These are phyloP conservation scores for Tarenaya hassleriana DNA, from an alignment of 345 rosid genomes.

Conservation along the genomic window DNA sequence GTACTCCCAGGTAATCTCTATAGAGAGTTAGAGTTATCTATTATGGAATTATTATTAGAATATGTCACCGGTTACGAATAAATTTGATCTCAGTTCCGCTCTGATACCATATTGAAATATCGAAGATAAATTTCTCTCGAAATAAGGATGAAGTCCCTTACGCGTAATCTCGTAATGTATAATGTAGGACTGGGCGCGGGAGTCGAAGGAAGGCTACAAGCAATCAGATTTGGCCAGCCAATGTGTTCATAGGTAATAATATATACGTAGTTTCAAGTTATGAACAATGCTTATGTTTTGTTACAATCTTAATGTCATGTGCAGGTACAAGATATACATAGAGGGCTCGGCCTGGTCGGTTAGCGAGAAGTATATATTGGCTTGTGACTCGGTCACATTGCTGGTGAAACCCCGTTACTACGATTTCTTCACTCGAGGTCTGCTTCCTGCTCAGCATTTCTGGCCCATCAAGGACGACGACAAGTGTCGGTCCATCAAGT, in stretches of 20 bases:
- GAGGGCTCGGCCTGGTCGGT: slow-evolving; percentile 91
- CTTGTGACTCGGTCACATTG: slow-evolving; percentile 68
- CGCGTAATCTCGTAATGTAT: background rate
- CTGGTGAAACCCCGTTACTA: slow-evolving; percentile 54
- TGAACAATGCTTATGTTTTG: background rate
- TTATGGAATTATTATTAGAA: too few species aligned
- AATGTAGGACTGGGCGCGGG: slow-evolving; percentile 68
- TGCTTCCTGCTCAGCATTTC: slow-evolving; percentile 58
- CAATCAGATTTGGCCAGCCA: slow-evolving; percentile 69
- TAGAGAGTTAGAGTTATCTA: too few species aligned
- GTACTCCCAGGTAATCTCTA: too few species aligned
- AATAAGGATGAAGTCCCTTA: too few species aligned
- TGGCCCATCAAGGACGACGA: slow-evolving; percentile 61
- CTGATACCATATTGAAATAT: too few species aligned
- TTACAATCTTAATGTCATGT: slow-evolving; percentile 12
- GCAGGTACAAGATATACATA: slow-evolving; percentile 72
- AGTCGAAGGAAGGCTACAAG: slow-evolving; percentile 63
- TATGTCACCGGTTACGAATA: too few species aligned
- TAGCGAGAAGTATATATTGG: slow-evolving; percentile 75
- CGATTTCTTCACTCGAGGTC: slow-evolving; percentile 65
- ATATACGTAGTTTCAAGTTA: background rate
- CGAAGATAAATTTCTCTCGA: too few species aligned
- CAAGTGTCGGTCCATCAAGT: slow-evolving; percentile 68
- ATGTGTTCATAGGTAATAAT: slow-evolving; percentile 60
- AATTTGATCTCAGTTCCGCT: too few species aligned